Evolutionary conservation across 2,329 filamentous ascomycete species (phyloP).

Genomic region (Fusarium staphyleae): DNA sequence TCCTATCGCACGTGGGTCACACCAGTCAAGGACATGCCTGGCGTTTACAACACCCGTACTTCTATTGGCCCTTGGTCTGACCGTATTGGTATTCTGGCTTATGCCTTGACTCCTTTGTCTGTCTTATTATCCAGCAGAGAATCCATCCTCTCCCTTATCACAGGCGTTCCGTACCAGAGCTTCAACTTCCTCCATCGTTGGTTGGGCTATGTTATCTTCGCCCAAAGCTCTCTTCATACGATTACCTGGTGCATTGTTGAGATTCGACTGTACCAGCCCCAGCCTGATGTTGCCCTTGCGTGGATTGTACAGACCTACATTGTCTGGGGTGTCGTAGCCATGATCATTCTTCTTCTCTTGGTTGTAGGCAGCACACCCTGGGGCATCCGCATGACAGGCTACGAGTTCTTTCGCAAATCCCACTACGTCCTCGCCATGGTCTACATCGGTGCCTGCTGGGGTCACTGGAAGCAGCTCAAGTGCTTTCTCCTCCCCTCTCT

Average conservation of each 20-base stretch:
- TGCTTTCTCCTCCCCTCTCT: conserved; percentile 74
- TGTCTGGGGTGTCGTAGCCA: conserved; percentile 75
- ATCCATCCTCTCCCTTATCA: conserved; percentile 72
- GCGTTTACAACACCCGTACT: conserved; percentile 68
- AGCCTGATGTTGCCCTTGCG: conserved; percentile 63
- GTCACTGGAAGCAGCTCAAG: conserved; percentile 72
- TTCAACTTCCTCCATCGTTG: conserved; percentile 83
- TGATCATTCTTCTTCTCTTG: conserved; percentile 67
- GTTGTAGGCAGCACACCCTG: conserved; percentile 63
- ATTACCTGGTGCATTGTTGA: conserved; percentile 75
- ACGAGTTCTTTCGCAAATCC: conserved; percentile 78
- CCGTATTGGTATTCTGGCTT: conserved; percentile 73
- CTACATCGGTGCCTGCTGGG: conserved; percentile 79
- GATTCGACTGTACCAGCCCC: conserved; percentile 72
- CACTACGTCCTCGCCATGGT: conserved; percentile 77
- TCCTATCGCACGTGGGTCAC: conserved; percentile 74
- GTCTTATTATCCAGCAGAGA: conserved; percentile 73
- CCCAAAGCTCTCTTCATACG: conserved; percentile 73
- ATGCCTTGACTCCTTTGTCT: conserved; percentile 75
- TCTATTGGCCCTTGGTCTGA: conserved; percentile 73
- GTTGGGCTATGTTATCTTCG: conserved; percentile 75
- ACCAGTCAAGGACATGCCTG: conserved; percentile 64
- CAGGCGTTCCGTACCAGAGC: conserved; percentile 76
- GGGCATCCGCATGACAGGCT: conserved; percentile 71
- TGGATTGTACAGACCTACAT: conserved; percentile 73